Base-by-base conservation (phyloP, 371 early-diverging fungal species). In the Rhizopus sp. region DNA sequence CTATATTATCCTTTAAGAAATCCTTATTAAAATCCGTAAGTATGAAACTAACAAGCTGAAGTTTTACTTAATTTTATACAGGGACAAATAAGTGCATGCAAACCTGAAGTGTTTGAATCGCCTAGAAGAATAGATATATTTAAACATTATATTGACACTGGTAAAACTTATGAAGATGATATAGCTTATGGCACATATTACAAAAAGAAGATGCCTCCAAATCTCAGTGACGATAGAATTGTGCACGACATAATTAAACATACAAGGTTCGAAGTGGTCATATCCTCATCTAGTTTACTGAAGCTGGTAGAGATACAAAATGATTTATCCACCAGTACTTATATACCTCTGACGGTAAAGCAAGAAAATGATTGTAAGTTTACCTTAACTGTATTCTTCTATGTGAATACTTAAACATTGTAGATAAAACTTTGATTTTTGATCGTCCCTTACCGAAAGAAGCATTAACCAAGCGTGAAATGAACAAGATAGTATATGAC, bases 361-460 rank as follows among this genome's bases (percentile, higher is more conserved):
- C 38, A 48, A 35, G 35, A 41, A 1, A 17, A 13, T 7, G 15
- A 39, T 3, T 34, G 39, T 41, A 60, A 44, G 42, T 5, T n/a
- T 6, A 34, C 5, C 13, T 17, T 33, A 33, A 23, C 32, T 33
- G 3, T 34, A 7, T 30, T 5, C 7, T 4, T 30, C 15, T 34
- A 9, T 15, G 23, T 16, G 29, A 15, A 8, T 33, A 13, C 5
- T 23, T 23, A 23, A 23, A 2, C 23, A 2, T n/a, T 7, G 8
- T 38, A 50, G 50, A 9, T 31, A 57, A 48, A 32, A 35, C 38
- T 2, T 1, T 64, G 13, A 46, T 34, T 5, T 53, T 64, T 40
- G 65, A 64, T 45, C 42, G 46, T 1, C 60, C 65, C 38, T 47
- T 60, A 10, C 65, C 60, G 13, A 55, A 46, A 35, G 55, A 55